Base-by-base conservation (phyloP, 2,329 filamentous ascomycete genomes). In the Diaporthe helianthi region DNA sequence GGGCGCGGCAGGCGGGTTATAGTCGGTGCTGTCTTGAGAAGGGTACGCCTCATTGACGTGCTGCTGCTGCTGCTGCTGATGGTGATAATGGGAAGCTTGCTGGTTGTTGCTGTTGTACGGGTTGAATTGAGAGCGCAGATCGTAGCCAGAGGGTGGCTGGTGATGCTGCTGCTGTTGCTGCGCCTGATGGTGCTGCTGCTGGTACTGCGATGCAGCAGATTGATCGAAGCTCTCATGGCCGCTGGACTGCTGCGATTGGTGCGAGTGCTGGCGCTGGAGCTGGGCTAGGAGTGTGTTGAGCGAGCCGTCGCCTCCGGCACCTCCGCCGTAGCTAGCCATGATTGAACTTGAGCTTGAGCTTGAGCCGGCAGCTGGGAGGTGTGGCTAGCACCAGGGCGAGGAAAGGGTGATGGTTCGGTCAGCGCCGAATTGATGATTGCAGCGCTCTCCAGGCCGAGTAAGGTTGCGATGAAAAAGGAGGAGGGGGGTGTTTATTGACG, bases 231-330 rank as follows among this genome's bases (percentile, higher is more conserved):
- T 53, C 46, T 71, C 67, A 24, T 64, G 51, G 31, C 54, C 33
- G 52, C 65, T 67, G 15, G 65, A 67, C 49, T 69, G 70, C 52
- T 72, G 68, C 29, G 76, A 70, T n/a, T 76, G 74, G 58, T 74
- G 74, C 4, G 64, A 66, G 26, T 78, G 78, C 71, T 78, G 78
- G 47, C 76, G 75, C 54, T 78, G 79, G 2, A 80, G 77, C 74
- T 80, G 82, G 71, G 80, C 81, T 61, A 83, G 78, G 67, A 84
- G 80, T 17, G 81, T 78, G 70, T 83, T 78, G 61, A 83, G 74
- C 63, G 78, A 77, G 51, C 75, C 73, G 67, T 75, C 71, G 49
- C 60, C 69, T 33, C 60, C 53, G 54, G 38, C 52, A 38, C 64
- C 75, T 75, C 77, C 75, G 72, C 73, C 75, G 73, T 78, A 80